Evolutionary conservation across 2,329 filamentous ascomycete species (phyloP).

Genomic region (Tolypocladium cylindrosporum): DNA sequence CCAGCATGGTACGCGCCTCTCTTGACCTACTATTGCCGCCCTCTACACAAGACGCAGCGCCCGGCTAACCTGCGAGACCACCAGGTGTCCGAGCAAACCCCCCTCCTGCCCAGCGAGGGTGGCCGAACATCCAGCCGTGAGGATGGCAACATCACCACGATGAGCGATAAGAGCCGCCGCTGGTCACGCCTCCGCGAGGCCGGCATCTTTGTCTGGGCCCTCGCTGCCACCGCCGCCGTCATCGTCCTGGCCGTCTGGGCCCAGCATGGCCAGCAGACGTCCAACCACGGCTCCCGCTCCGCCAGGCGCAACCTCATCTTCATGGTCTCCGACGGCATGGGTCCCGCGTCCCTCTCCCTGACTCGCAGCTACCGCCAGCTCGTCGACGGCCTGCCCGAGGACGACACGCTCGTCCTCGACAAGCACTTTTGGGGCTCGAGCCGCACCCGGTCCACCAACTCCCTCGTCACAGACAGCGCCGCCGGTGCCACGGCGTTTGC

Average conservation of each 20-base stretch:
- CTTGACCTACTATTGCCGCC: background rate
- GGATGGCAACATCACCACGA: conserved; percentile 2
- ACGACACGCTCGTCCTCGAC: conserved; percentile 72
- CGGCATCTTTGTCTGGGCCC: conserved; percentile 71
- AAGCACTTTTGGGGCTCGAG: conserved; percentile 84
- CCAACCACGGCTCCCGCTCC: conserved; percentile 23
- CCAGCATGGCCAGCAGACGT: conserved; percentile 56
- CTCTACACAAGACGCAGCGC: background rate
- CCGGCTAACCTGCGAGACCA: background rate
- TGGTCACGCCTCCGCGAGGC: conserved; percentile 53
- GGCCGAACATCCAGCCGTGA: conserved; percentile 13
- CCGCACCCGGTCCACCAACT: conserved; percentile 73
- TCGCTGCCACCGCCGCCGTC: conserved; percentile 68
- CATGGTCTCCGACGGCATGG: conserved; percentile 99
- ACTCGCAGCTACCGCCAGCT: conserved; percentile 82
- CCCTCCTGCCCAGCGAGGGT: conserved; percentile 27
- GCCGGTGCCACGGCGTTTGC: conserved; percentile 97
- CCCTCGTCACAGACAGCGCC: conserved; percentile 86
- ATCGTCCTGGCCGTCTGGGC: conserved; percentile 70
- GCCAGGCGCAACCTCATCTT: conserved; percentile 92
- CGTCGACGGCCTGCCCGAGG: conserved; percentile 58
- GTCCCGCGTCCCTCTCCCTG: conserved; percentile 78
- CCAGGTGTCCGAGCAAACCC: conserved; percentile 30
- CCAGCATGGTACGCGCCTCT: background rate
- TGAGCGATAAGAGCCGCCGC: conserved; percentile 12